Percentiles rank a stretch among this genome's conserved stretches.
Evolutionary conservation across 805 yeast genomes (phyloP).

Genomic region (Candida oleophila): DNA sequence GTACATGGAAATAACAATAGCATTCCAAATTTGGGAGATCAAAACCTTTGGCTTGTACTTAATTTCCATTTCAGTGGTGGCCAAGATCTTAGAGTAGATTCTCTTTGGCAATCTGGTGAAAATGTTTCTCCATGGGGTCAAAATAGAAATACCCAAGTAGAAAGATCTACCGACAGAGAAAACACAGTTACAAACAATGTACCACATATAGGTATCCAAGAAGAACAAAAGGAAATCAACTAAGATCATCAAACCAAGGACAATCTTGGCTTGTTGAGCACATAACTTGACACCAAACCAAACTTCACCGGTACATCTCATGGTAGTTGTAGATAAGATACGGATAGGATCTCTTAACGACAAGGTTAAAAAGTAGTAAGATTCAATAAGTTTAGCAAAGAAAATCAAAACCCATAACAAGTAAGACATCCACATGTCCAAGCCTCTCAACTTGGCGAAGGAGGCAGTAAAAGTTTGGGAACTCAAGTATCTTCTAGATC

Average conservation of each 20-base stretch:
- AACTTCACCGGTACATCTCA: conserved; percentile 95
- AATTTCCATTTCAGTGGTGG: conserved; percentile 98
- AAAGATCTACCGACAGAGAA: conserved; percentile 97
- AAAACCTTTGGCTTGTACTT: conserved; percentile 98
- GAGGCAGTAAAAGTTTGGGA: conserved; percentile 96
- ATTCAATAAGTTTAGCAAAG: conserved; percentile 84
- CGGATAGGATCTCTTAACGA: conserved; percentile 94
- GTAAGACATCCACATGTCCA: conserved; percentile 96
- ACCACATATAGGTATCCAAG: conserved; percentile 99
- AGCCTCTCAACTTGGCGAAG: conserved; percentile 74
- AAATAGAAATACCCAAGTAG: conserved; percentile 96
- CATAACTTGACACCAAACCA: conserved; percentile 83
- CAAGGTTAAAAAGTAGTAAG: conserved; percentile 86
- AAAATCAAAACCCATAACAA: conserved; percentile 88
- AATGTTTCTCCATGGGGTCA: conserved; percentile 99
- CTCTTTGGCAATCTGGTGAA: conserved; percentile 98
- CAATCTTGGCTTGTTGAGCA: conserved; percentile 82
- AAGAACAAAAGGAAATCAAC: conserved; percentile 95
- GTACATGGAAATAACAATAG: conserved; percentile 98
- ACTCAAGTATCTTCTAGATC: conserved; percentile 84
- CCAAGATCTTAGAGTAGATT: conserved; percentile 95
- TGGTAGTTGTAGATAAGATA: conserved; percentile 74
- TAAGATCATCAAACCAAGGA: conserved; percentile 86
- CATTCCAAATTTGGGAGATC: conserved; percentile 99
- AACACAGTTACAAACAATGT: conserved; percentile 89